Base-by-base conservation (phyloP, 805 yeast genomes). In the Ogataea paradorogensis region DNA sequence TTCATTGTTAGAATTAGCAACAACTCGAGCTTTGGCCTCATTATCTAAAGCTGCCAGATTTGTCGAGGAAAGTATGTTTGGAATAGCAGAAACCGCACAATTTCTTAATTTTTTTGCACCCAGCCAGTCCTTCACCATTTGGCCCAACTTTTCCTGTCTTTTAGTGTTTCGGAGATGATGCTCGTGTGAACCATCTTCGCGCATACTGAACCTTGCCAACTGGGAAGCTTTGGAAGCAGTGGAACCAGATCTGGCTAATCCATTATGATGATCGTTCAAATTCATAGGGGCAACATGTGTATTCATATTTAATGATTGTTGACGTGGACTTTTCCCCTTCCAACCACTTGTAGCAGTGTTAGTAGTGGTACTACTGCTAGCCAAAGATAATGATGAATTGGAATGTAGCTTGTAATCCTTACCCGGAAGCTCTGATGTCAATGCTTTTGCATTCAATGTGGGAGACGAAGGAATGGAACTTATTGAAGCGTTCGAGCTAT, bases 81-180 rank as follows among this genome's bases (percentile, higher is more conserved):
- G 88, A 3, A 84, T 83, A 0, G 90, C 90, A 30, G 81, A 73
- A 30, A 79, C 75, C 3, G 91, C 89, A 50, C 76, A 86, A 47
- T 75, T 82, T 43, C 91, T 66, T 21, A 80, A 61, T 53, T 80
- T 81, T 46, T 82, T 82, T 2, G 84, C 85, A 9, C 87, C 89
- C n/a, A 84, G 59, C 51, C 83, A 70, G 57, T 81, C 87, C 54
- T 82, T 84, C 46, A 84, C 69, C 89, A 84, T 82, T 44, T 78
- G 78, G 7, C 81, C 72, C 26, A 84, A 59, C 51, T 84, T 84
- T 55, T 84, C 95, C 59, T 84, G 91, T 51, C 95, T 69, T 58
- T 80, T 82, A 7, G 91, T 81, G 30, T 82, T 80, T 43, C 78
- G 73, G 44, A 91, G 68, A 57, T 78, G 79, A 62, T 91, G 99